Evolutionary conservation across 2,329 filamentous ascomycete genomes (phyloP), one percentile per base, ranked within the genome.

Genomic region (Colletotrichum gloeosporioides): DNA sequence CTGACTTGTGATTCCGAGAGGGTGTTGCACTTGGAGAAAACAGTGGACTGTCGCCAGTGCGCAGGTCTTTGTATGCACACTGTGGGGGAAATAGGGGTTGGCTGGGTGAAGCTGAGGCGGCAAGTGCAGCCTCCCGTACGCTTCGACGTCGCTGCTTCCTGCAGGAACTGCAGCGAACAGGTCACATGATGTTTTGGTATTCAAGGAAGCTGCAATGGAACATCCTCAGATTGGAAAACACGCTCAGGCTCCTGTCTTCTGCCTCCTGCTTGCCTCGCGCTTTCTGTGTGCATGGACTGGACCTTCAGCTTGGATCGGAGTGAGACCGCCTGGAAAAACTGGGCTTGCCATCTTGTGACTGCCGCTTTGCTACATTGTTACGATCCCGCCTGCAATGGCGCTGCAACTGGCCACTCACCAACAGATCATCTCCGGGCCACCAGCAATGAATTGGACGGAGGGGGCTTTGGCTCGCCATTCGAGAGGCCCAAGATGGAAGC

Each of bases 401-500:
- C 4, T 18, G 12, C 29, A 25, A 53, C 18, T 27, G 27, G 8
- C 2, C 29, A 59, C 9, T 44, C 8, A 10, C 13, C 34, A 34
- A 29, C 25, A 16, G 39, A 34, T 34, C 34, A 25, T 16, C 36
- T 6, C 22, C 12, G 18, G 7, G 18, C 39, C 65, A n/a, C 22
- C n/a, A 32, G 18, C 36, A 57, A 88, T 88, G 86, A 88, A 88
- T 78, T 87, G 86, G 85, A 87, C 83, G 4, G 84, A 85, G 76
- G 84, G 85, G 12, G 77, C 80, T 39, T 82, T 86, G 27, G 81
- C 84, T 59, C 84, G 86, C 10, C 82, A 86, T 74, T 81, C 83
- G 31, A 81, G 82, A 44, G 80, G 81, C 8, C 84, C 81, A 66
- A 80, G 81, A 16, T 84, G 79, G 80, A 83, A 83, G 25, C 77